phyloP scores from a whole-genome alignment of 2,329 filamentous ascomycete genomes.

The Stemphylium lycopersici region DNA sequence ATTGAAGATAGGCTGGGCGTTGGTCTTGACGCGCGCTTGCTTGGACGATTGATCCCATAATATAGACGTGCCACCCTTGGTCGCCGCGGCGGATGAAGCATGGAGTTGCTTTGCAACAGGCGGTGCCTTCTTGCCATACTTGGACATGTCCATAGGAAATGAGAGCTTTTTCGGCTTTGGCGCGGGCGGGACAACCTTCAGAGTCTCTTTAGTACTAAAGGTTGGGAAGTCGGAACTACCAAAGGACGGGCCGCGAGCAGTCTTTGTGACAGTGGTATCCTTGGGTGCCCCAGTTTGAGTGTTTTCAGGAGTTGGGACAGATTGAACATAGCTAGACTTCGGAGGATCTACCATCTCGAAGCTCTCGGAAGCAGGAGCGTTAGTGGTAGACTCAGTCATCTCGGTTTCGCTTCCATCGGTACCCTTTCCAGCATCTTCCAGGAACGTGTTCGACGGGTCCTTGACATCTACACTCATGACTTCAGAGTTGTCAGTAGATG shows the following conservation, averaged over 20 bases:
- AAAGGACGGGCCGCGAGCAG: not conserved
- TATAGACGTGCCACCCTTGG: not conserved
- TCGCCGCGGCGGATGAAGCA: not conserved
- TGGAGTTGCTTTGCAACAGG: not conserved
- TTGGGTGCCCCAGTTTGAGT: not conserved
- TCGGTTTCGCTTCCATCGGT: not conserved
- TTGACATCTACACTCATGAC: not conserved
- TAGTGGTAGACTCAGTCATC: not conserved
- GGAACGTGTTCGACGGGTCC: not conserved
- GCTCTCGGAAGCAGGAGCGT: not conserved
- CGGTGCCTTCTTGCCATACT: conserved; percentile 23
- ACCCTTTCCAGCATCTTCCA: not conserved
- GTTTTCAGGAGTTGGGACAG: not conserved
- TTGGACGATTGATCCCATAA: not conserved
- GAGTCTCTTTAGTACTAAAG: conserved; percentile 23
- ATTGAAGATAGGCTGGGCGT: conserved; percentile 17
- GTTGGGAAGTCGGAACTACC: conserved; percentile 4
- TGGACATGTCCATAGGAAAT: conserved; percentile 30
- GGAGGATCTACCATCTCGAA: not conserved
- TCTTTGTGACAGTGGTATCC: not conserved
- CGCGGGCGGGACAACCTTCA: conserved; percentile 26
- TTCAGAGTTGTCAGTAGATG: not conserved
- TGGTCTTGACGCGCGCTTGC: conserved; percentile 6
- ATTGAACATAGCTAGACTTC: not conserved
- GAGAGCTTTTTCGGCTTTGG: conserved; percentile 29